phyloP scores from a whole-genome alignment of 306 rosid species.

The Sindora glabra region DNA sequence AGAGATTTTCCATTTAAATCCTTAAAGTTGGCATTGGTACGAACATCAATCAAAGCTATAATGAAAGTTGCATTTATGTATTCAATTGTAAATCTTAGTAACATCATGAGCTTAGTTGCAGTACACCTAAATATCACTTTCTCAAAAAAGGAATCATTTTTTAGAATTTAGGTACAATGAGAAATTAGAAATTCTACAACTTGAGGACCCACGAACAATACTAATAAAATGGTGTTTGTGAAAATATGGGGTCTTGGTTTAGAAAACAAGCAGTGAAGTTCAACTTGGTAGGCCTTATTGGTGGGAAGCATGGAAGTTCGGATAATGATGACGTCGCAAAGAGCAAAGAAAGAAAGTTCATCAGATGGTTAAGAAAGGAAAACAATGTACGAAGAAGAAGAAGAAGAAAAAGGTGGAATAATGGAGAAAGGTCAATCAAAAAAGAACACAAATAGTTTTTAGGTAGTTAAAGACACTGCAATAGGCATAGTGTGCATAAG shows the following conservation, averaged over 20 bases:
- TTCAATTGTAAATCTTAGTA: slow-evolving; percentile 41
- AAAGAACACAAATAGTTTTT: slow-evolving; percentile 49
- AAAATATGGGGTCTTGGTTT: slow-evolving; percentile 69
- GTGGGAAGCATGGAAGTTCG: slow-evolving; percentile 43
- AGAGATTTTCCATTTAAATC: slow-evolving; percentile 34
- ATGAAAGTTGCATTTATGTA: slow-evolving; percentile 28
- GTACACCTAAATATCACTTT: slow-evolving; percentile 50
- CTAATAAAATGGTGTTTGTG: slow-evolving; percentile 59
- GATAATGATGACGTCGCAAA: slow-evolving; percentile 49
- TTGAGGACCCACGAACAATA: slow-evolving; percentile 55
- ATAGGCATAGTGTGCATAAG: slow-evolving; percentile 97
- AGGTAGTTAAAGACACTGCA: slow-evolving; percentile 66
- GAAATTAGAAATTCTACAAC: slow-evolving; percentile 49
- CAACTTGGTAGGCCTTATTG: slow-evolving; percentile 54
- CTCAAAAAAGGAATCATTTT: slow-evolving; percentile 13
- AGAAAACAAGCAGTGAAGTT: slow-evolving; percentile 63
- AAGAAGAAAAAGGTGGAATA: slow-evolving; percentile 70
- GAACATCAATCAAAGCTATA: slow-evolving; percentile 41
- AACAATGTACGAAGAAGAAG: slow-evolving; percentile 49
- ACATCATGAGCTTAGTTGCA: slow-evolving; percentile 29
- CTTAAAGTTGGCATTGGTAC: slow-evolving; percentile 33
- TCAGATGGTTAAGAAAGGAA: slow-evolving; percentile 27
- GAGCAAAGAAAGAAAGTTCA: slow-evolving; percentile 42
- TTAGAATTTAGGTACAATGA: slow-evolving; percentile 6
- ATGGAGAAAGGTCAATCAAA: slow-evolving; percentile 42